A percentile compares a stretch with the other conserved stretches of the same genome.
Conservation (phyloP, 2,329 filamentous ascomycete genomes). For the Clarireedia monteithiana region DNA sequence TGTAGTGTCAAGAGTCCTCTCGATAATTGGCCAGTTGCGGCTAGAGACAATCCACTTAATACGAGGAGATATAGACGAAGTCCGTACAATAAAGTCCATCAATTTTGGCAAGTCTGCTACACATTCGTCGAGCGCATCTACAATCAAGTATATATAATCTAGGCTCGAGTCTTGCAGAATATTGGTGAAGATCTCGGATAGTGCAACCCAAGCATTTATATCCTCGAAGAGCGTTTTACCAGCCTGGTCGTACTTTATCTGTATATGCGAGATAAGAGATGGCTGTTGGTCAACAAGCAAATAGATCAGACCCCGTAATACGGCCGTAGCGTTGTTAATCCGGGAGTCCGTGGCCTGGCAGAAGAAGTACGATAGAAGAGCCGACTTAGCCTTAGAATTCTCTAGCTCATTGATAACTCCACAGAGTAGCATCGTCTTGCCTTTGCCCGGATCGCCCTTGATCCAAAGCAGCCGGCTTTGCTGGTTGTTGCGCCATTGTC, state of each 20-base stretch:
- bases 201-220: not conserved
- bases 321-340: no score
- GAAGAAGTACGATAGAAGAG: no score
- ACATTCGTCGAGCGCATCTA: not conserved
- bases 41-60: not conserved
- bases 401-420: no score
- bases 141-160: not conserved
- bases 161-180: not conserved
- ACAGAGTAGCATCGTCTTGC: no score
- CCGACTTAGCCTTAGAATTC: no score
- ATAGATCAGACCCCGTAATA: no score
- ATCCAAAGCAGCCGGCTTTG: not conserved
- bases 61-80: not conserved
- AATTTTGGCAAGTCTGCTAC: not conserved
- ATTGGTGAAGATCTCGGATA: not conserved
- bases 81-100: not conserved
- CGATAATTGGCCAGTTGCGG: not conserved
- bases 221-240: not conserved
- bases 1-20: not conserved
- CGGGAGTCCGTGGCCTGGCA: no score
- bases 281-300: not conserved
- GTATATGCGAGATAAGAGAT: not conserved
- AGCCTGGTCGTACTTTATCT: not conserved
- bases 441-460: no score
- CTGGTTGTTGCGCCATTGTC: not conserved